Conservation (phyloP, 164 flowering plant genomes). For the Macadamia integrifolia region DNA sequence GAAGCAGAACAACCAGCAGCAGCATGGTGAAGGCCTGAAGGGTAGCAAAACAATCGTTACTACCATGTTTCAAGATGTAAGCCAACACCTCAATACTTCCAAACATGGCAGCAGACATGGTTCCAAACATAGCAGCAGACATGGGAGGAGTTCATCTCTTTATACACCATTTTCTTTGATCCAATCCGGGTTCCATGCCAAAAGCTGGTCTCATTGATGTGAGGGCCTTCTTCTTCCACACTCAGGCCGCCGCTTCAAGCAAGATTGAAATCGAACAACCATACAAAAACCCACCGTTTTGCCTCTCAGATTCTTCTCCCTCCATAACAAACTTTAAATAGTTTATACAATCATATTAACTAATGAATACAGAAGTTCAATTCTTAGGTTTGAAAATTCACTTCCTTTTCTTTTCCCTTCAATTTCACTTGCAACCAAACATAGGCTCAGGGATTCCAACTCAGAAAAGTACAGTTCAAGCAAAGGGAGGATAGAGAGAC, state of each 20-base stretch:
- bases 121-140: conserved; percentile 57
- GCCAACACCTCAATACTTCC: conserved; percentile 42
- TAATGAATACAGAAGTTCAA: too few relatives aligned
- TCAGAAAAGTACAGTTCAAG: too few relatives aligned
- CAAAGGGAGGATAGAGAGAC: too few relatives aligned
- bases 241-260: conserved; percentile 13
- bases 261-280: conserved; percentile 11
- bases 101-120: conserved; percentile 53
- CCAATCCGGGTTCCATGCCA: conserved; percentile 15
- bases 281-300: background rate
- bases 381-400: too few relatives aligned
- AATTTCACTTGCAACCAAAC: too few relatives aligned
- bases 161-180: conserved; percentile 11
- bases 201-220: conserved; percentile 7
- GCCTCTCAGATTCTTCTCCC: background rate
- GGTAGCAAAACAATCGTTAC: conserved; percentile 48
- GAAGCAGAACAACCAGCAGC: conserved; percentile 39
- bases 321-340: conserved; percentile 1
- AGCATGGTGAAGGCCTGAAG: conserved; percentile 41
- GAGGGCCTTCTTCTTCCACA: conserved; percentile 10
- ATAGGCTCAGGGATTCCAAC: too few relatives aligned
- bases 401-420: too few relatives aligned
- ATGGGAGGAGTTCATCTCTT: conserved; percentile 50
- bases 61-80: conserved; percentile 37
- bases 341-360: too few relatives aligned